These are phyloP conservation scores for Magnolia kwangsiensis DNA, from an alignment of 164 flowering plant species.

Conservation along the genomic window DNA sequence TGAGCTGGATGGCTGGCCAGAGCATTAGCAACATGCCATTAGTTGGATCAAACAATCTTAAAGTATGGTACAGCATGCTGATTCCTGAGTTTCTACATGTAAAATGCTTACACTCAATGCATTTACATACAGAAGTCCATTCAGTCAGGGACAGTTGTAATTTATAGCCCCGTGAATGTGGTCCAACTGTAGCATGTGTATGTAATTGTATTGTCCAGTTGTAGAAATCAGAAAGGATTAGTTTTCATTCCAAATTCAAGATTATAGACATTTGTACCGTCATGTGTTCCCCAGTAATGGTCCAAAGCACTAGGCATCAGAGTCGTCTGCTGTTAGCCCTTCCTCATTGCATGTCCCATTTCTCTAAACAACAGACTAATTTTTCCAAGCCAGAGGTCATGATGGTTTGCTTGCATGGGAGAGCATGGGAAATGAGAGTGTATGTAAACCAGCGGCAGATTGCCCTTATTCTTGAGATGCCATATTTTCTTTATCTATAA, in stretches of 20 bases:
- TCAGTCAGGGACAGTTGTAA: neutral
- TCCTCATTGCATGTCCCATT: neutral
- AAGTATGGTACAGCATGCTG: neutral
- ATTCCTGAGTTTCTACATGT: neutral
- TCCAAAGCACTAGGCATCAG: neutral
- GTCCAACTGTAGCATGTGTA: neutral
- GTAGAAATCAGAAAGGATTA: neutral
- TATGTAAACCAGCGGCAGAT: neutral
- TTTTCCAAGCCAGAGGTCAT: too few relatives aligned
- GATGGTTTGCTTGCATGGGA: too few relatives aligned
- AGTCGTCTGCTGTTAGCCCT: neutral
- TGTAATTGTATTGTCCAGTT: neutral
- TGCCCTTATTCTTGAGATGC: neutral
- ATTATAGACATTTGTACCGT: neutral
- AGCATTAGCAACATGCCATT: neutral
- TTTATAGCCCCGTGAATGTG: neutral
- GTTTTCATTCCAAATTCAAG: too few relatives aligned
- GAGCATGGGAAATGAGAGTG: too few relatives aligned
- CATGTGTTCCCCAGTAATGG: too few relatives aligned
- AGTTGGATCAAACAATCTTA: neutral
- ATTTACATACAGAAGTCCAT: neutral
- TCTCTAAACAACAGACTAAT: neutral
- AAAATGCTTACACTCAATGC: neutral
- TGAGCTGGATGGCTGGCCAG: neutral
- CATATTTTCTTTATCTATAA: neutral